These are phyloP conservation scores for Zalaria sp. DNA, from an alignment of 2,329 filamentous ascomycete species.

Conservation along the genomic window DNA sequence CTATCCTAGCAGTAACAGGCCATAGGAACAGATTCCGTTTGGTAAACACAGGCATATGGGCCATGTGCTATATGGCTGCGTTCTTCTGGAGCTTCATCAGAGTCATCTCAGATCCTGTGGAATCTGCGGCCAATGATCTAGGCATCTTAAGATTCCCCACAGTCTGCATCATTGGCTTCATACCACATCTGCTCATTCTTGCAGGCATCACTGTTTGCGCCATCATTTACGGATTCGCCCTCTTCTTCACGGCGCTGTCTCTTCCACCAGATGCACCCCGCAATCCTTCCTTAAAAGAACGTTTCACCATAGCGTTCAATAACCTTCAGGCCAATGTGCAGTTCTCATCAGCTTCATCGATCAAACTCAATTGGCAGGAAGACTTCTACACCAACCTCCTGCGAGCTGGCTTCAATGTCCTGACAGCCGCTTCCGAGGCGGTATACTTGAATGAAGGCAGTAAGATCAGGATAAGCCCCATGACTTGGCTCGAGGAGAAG, in stretches of 20 bases:
- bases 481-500: slow-evolving; percentile 89
- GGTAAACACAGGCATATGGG: slow-evolving; percentile 79
- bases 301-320: slow-evolving; percentile 57
- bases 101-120: slow-evolving; percentile 28
- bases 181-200: slow-evolving; percentile 82
- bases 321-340: slow-evolving; percentile 91
- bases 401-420: slow-evolving; percentile 70
- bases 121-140: slow-evolving; percentile 43
- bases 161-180: slow-evolving; percentile 86
- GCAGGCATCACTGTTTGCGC: slow-evolving; percentile 63
- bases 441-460: slow-evolving; percentile 89
- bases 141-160: slow-evolving; percentile 79
- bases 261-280: slow-evolving; percentile 37
- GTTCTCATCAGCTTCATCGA: slow-evolving; percentile 47
- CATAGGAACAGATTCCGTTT: slow-evolving; percentile 70
- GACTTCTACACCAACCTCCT: slow-evolving; percentile 91
- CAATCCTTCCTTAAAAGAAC: slow-evolving; percentile 37
- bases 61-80: slow-evolving; percentile 73
- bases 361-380: slow-evolving; percentile 72
- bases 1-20: slow-evolving; percentile 66
- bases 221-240: slow-evolving; percentile 62
- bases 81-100: slow-evolving; percentile 61
- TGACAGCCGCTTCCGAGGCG: slow-evolving; percentile 88
- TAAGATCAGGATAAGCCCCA: slow-evolving; percentile 54
- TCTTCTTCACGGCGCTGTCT: slow-evolving; percentile 60